Conservation (phyloP, 257 asterid genomes). For the Forsythia viridissima region DNA sequence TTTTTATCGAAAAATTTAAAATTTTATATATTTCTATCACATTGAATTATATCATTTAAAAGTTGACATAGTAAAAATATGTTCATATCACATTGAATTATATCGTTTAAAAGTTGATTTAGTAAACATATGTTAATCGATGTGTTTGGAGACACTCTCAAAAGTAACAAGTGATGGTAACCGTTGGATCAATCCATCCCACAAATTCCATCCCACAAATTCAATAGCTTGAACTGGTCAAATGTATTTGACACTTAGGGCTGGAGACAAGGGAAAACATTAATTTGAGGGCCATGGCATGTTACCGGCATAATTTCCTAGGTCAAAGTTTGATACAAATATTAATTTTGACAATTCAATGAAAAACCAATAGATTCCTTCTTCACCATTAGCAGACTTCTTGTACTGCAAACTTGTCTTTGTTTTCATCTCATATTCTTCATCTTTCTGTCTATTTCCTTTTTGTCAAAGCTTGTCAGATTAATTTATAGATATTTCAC, state of each 20-base stretch:
- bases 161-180: not conserved
- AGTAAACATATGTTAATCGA: not conserved
- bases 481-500: not conserved
- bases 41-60: not conserved
- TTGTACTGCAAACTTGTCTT: not conserved
- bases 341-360: constrained; percentile 2
- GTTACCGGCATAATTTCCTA: not conserved
- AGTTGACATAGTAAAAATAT: not conserved
- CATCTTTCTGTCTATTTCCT: not conserved
- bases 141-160: not conserved
- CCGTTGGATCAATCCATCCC: not conserved
- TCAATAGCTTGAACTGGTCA: not conserved
- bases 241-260: not conserved
- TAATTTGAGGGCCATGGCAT: constrained; percentile 8
- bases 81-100: not conserved
- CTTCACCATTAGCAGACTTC: not conserved
- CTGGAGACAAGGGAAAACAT: not conserved
- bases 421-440: not conserved
- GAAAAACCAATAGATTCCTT: constrained; percentile 21
- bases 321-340: not conserved
- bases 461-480: not conserved
- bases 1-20: not conserved
- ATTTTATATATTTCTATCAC: not conserved
- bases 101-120: not conserved
- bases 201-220: not conserved